Evolutionary conservation across 352 stramenopile species (phyloP).

Genomic region (Globisporangium spiculum): DNA sequence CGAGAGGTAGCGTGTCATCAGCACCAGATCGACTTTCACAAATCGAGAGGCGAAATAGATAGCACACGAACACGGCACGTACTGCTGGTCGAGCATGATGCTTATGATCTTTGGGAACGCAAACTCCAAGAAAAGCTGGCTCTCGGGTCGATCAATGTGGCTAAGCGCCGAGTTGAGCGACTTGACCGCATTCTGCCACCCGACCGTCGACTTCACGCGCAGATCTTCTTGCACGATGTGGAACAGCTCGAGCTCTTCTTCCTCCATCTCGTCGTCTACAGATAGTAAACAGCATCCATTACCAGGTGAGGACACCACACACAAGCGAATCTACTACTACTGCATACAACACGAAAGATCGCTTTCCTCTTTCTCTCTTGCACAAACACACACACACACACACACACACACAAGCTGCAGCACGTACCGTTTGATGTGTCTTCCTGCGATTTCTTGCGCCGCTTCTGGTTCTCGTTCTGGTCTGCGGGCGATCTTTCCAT

Average conservation of each 20-base stretch:
- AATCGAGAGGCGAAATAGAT: not conserved
- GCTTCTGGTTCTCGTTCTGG: constrained; percentile 58
- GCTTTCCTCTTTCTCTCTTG: not conserved
- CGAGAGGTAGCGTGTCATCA: not conserved
- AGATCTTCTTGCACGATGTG: constrained; percentile 83
- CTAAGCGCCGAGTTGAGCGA: constrained; percentile 71
- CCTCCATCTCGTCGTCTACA: constrained; percentile 60
- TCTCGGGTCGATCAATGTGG: constrained; percentile 70
- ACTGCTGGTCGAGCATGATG: constrained; percentile 91
- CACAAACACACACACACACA: not conserved
- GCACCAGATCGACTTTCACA: not conserved
- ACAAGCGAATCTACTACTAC: too few species aligned
- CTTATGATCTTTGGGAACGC: constrained; percentile 80
- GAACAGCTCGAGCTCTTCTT: constrained; percentile 84
- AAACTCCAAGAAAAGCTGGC: constrained; percentile 72
- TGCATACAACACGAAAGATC: not conserved
- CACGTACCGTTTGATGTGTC: constrained; percentile 22
- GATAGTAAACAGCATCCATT: constrained; percentile 11
- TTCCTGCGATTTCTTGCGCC: constrained; percentile 69
- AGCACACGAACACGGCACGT: constrained; percentile 26
- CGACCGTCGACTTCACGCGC: constrained; percentile 86
- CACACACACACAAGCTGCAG: not conserved
- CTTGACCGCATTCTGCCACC: constrained; percentile 88
- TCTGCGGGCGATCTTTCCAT: constrained; percentile 51
- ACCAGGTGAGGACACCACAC: not conserved